These are phyloP conservation scores for Trametes maxima DNA, from an alignment of 768 basidiomycete genomes.

Conservation along the genomic window DNA sequence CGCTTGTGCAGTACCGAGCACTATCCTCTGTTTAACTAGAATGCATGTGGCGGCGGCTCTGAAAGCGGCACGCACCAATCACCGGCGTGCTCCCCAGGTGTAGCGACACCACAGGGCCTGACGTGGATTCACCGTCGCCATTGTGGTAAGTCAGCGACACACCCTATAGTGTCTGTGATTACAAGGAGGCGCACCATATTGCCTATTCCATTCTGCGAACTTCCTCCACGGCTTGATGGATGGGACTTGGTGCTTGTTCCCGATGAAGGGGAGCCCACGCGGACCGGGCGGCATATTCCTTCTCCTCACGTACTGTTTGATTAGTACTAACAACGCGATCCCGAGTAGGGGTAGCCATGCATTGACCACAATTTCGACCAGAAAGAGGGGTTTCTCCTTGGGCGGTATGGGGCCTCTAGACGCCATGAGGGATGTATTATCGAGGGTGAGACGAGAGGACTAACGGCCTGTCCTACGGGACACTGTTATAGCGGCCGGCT, in stretches of 20 bases:
- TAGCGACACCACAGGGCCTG: conserved; percentile 46
- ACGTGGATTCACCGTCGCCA: background rate
- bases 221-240: conserved; percentile 49
- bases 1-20: conserved; percentile 48
- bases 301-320: conserved; percentile 4
- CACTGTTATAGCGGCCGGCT: background rate
- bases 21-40: conserved; percentile 24
- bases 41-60: background rate
- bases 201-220: conserved; percentile 48
- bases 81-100: conserved; percentile 46
- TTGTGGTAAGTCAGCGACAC: background rate
- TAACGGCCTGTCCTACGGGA: background rate
- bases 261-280: conserved; percentile 45
- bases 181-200: conserved; percentile 41
- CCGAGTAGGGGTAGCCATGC: background rate
- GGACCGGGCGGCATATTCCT: conserved; percentile 49
- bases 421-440: background rate
- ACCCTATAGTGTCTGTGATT: background rate
- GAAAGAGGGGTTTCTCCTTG: too few relatives aligned
- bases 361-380: background rate
- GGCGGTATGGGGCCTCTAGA: background rate
- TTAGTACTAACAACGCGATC: background rate
- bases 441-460: too few relatives aligned
- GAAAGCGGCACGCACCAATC: conserved; percentile 35
- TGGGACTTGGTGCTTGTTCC: conserved; percentile 50